Conservation (phyloP, 2,329 filamentous ascomycete genomes). For the Acrodontium crateriforme region DNA sequence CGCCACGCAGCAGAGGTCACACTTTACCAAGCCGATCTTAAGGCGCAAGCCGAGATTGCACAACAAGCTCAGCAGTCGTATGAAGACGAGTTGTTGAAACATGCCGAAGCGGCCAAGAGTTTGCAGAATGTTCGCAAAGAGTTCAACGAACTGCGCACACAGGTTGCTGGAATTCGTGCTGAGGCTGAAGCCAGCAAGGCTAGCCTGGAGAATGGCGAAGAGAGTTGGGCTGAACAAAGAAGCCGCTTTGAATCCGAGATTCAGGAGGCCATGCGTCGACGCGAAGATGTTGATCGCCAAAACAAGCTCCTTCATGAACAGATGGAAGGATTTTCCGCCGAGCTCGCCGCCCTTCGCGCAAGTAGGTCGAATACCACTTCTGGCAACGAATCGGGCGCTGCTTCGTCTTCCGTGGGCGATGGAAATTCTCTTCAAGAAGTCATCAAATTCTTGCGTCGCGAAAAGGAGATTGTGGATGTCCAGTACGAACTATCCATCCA, state of each 20-base stretch:
- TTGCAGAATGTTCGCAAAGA: conserved; percentile 68
- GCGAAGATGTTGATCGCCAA: conserved; percentile 74
- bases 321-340: conserved; percentile 60
- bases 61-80: conserved; percentile 90
- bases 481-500: conserved; percentile 82
- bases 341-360: conserved; percentile 69
- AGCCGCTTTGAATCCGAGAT: conserved; percentile 75
- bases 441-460: conserved; percentile 77
- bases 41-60: conserved; percentile 85
- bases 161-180: conserved; percentile 58
- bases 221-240: conserved; percentile 74
- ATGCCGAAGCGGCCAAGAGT: conserved; percentile 83
- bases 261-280: conserved; percentile 58
- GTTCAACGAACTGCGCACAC: conserved; percentile 67
- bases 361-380: conserved; percentile 44
- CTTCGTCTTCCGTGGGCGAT: conserved; percentile 34
- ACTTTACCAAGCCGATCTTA: conserved; percentile 81
- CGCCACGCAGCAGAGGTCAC: conserved; percentile 65
- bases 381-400: conserved; percentile 33
- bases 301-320: conserved; percentile 86
- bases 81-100: conserved; percentile 84
- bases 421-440: conserved; percentile 76
- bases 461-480: conserved; percentile 97
- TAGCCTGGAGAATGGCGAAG: conserved; percentile 63
- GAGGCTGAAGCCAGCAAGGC: conserved; percentile 79